Percentiles rank a stretch among this genome's conserved stretches.
Conservation (phyloP, 192 early-diverging fungal species). For the Backusella tarrabulga region DNA sequence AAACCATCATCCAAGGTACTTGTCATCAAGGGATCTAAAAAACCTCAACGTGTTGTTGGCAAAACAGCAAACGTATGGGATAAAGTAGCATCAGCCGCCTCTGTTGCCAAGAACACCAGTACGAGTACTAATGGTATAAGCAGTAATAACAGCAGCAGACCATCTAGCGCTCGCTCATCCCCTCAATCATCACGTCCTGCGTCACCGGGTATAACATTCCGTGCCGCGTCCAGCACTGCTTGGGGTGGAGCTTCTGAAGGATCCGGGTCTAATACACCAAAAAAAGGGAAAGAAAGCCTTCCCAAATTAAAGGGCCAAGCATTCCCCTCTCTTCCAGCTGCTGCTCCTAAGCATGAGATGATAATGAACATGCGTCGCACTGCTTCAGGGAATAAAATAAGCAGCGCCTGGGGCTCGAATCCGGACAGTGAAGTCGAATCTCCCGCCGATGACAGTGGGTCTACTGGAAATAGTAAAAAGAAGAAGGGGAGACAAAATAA, state of each 20-base stretch:
- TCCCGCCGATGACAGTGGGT: not conserved
- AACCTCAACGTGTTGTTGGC: constrained; percentile 10
- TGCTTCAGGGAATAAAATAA: not conserved
- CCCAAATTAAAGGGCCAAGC: not conserved
- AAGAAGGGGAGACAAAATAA: constrained; percentile 12
- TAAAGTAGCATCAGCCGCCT: constrained; percentile 41
- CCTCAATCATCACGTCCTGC: constrained; percentile 1
- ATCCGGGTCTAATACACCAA: not conserved
- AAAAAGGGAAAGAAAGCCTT: not conserved
- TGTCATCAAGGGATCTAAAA: constrained; percentile 61
- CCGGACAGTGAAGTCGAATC: not conserved
- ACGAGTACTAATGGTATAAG: not conserved
- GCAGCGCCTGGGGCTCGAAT: not conserved
- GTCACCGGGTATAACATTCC: constrained; percentile 18
- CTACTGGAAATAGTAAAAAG: not conserved
- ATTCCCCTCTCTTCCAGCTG: constrained; percentile 34
- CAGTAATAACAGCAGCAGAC: not conserved
- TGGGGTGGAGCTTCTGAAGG: constrained; percentile 20
- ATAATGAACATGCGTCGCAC: constrained; percentile 29
- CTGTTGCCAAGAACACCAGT: not conserved
- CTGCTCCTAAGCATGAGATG: constrained; percentile 26
- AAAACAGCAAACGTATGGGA: constrained; percentile 46
- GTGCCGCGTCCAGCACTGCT: constrained; percentile 1
- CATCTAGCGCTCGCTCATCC: constrained; percentile 18
- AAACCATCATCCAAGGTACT: constrained; percentile 57